Evolutionary conservation across 768 basidiomycete genomes (phyloP).

Genomic region (Tubosaeta sp.): DNA sequence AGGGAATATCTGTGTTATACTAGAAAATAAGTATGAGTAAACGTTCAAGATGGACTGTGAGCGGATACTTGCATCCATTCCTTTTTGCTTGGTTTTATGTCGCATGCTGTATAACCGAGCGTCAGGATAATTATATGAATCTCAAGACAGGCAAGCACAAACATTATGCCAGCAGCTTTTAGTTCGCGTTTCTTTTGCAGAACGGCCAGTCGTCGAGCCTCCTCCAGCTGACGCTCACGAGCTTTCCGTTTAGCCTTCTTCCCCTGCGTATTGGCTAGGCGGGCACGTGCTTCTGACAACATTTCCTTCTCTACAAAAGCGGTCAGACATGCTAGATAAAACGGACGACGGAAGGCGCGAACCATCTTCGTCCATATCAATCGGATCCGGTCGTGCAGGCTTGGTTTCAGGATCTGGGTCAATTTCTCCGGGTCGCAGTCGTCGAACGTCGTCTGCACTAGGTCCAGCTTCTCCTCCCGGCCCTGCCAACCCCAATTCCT

Average conservation of each 20-base stretch:
- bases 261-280: constrained; percentile 97
- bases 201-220: constrained; percentile 89
- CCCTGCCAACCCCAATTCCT: constrained; percentile 87
- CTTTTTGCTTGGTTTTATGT: constrained; percentile 90
- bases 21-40: constrained; percentile 27
- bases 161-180: constrained; percentile 98
- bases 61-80: constrained; percentile 79
- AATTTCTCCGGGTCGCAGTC: constrained; percentile 91
- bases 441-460: constrained; percentile 87
- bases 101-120: constrained; percentile 58
- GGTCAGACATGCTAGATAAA: background rate
- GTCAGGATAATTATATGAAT: constrained; percentile 1
- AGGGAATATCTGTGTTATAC: constrained; percentile 98
- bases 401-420: constrained; percentile 99
- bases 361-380: constrained; percentile 99
- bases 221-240: constrained; percentile 93
- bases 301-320: constrained; percentile 86
- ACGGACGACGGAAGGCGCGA: constrained; percentile 17
- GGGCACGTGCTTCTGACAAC: constrained; percentile 96
- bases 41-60: background rate
- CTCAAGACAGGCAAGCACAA: constrained; percentile 26
- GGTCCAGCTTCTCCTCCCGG: constrained; percentile 77
- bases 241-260: constrained; percentile 99
- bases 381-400: constrained; percentile 96
- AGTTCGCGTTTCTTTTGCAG: constrained; percentile 97